These are phyloP conservation scores for Bathelium albidoporum DNA, from an alignment of 495 filamentous ascomycete species.

Conservation along the genomic window DNA sequence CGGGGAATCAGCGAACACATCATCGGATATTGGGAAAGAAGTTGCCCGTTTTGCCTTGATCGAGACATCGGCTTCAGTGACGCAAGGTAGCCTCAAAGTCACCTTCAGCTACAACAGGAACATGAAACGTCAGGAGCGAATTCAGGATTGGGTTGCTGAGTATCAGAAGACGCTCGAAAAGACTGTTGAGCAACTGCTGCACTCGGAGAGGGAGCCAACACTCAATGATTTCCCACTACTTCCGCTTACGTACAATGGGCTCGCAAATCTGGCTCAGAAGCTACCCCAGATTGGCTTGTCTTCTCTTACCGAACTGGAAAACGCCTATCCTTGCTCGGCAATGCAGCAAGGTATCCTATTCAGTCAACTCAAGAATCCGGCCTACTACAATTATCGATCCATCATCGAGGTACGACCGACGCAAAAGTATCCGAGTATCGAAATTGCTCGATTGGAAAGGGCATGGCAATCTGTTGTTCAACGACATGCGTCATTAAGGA, in stretches of 20 bases:
- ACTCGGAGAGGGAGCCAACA: conserved; percentile 43
- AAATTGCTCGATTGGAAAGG: conserved; percentile 30
- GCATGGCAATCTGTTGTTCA: conserved; percentile 42
- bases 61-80: conserved; percentile 52
- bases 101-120: conserved; percentile 53
- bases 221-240: conserved; percentile 54
- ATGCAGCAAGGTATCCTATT: conserved; percentile 60
- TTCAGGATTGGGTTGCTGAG: conserved; percentile 48
- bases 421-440: conserved; percentile 19
- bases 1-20: conserved; percentile 13
- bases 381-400: conserved; percentile 50
- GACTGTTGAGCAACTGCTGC: conserved; percentile 40
- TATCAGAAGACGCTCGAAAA: conserved; percentile 46
- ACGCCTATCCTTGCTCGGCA: conserved; percentile 56
- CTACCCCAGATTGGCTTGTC: conserved; percentile 34
- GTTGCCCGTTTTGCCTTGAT: conserved; percentile 55
- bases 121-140: conserved; percentile 47
- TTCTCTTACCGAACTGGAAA: conserved; percentile 40
- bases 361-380: conserved; percentile 45
- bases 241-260: conserved; percentile 46
- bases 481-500: conserved; percentile 43
- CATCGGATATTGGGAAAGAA: conserved; percentile 41
- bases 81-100: conserved; percentile 49
- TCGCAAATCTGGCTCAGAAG: conserved; percentile 29
- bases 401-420: conserved; percentile 47